Conservation (phyloP, 352 stramenopile genomes). For the Phytopythium boreale region DNA sequence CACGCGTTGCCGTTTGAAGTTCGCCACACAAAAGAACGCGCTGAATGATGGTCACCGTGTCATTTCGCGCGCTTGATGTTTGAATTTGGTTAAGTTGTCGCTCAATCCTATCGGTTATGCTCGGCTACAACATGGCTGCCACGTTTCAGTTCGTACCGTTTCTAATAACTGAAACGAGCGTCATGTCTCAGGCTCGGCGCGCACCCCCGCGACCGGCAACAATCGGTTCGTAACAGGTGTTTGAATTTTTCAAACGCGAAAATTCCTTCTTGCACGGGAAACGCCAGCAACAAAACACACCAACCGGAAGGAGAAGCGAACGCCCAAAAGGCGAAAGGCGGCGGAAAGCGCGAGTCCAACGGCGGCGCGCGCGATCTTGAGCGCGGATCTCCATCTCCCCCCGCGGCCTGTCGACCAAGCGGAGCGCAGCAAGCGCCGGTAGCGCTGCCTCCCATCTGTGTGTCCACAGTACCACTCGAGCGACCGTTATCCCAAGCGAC, state of each 20-base stretch:
- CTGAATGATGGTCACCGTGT: not conserved
- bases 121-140: too few species aligned
- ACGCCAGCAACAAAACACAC: not conserved
- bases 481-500: not conserved
- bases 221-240: not conserved
- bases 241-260: not conserved
- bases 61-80: not conserved
- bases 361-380: slow-evolving; percentile 1
- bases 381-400: not conserved
- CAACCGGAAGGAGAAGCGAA: too few species aligned
- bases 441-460: too few species aligned
- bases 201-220: not conserved
- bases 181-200: not conserved
- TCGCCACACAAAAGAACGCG: not conserved
- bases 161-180: not conserved
- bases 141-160: too few species aligned
- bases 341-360: not conserved
- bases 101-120: too few species aligned
- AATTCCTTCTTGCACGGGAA: not conserved
- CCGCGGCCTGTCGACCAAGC: not conserved
- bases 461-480: not conserved
- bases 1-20: not conserved
- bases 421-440: too few species aligned
- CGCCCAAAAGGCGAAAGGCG: not conserved
- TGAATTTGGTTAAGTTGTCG: too few species aligned